Percentiles rank a stretch among this genome's conserved stretches.
phyloP scores from a whole-genome alignment of 805 yeast species.

The Candida ovalis region DNA sequence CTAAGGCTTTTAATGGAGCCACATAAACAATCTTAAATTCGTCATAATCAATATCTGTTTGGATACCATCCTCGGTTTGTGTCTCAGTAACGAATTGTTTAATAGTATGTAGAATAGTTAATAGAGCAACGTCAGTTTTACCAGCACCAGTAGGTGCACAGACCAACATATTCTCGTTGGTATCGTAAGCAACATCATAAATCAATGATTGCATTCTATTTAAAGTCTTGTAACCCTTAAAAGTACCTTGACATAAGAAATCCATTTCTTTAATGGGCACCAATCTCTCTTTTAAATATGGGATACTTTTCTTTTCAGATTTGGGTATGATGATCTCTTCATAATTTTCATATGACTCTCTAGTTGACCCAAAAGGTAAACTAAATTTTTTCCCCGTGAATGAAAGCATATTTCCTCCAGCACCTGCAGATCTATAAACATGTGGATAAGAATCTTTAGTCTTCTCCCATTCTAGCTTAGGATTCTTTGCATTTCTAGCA shows the following conservation, averaged over 20 bases:
- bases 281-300: constrained; percentile 43
- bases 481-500: constrained; percentile 45
- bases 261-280: constrained; percentile 65
- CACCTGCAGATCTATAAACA: constrained; percentile 69
- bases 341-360: constrained; percentile 47
- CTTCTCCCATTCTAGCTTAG: constrained; percentile 42
- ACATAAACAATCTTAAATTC: constrained; percentile 90
- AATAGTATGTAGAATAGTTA: constrained; percentile 75
- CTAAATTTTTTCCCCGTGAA: constrained; percentile 77
- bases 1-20: constrained; percentile 90
- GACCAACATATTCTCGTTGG: constrained; percentile 91
- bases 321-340: constrained; percentile 87
- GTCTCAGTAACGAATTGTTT: constrained; percentile 61
- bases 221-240: constrained; percentile 68
- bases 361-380: constrained; percentile 77
- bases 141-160: constrained; percentile 99
- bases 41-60: constrained; percentile 68
- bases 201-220: constrained; percentile 90
- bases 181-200: constrained; percentile 85
- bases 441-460: constrained; percentile 69
- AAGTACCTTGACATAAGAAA: constrained; percentile 76
- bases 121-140: constrained; percentile 88
- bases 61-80: constrained; percentile 42
- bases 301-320: constrained; percentile 42
- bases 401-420: constrained; percentile 65